A percentile compares a stretch with the other conserved stretches of the same genome.
These are phyloP conservation scores for Cicer bijugum DNA, from an alignment of 306 rosid genomes.

Conservation along the genomic window DNA sequence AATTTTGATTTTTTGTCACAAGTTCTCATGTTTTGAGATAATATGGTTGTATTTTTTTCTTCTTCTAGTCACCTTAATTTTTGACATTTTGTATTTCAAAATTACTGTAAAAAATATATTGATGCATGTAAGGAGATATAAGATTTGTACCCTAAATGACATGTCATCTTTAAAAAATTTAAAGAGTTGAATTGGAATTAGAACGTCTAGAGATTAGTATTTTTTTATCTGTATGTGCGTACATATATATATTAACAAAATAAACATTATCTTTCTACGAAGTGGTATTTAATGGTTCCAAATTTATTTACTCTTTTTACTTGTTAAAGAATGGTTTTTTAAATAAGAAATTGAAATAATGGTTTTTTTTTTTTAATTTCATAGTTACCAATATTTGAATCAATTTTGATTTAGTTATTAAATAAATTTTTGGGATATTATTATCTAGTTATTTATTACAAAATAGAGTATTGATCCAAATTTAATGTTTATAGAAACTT, in stretches of 20 bases:
- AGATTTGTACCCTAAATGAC: neutral
- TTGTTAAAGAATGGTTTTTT: neutral
- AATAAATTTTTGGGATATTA: neutral
- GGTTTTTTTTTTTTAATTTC: neutral
- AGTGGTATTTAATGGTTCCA: neutral
- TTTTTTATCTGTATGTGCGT: neutral
- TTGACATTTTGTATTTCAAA: conserved; percentile 19
- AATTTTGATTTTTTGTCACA: conserved; percentile 32
- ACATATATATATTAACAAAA: neutral
- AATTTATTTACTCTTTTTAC: neutral
- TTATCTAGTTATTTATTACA: neutral
- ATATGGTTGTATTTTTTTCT: neutral
- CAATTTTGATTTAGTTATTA: too few relatives aligned
- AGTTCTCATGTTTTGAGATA: conserved; percentile 16
- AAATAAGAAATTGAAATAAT: neutral
- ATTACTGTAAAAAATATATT: neutral
- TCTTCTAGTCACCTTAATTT: neutral
- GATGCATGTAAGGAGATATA: neutral
- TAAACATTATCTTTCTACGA: neutral
- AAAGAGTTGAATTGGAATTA: neutral
- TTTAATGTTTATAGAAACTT: too few relatives aligned
- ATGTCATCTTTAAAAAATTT: neutral
- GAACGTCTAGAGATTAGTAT: neutral
- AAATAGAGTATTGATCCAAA: neutral
- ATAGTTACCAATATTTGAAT: too few relatives aligned